A percentile compares a stretch with the other conserved stretches of the same genome.
These are phyloP conservation scores for Rosellinia necatrix DNA, from an alignment of 2,329 filamentous ascomycete species.

Conservation along the genomic window DNA sequence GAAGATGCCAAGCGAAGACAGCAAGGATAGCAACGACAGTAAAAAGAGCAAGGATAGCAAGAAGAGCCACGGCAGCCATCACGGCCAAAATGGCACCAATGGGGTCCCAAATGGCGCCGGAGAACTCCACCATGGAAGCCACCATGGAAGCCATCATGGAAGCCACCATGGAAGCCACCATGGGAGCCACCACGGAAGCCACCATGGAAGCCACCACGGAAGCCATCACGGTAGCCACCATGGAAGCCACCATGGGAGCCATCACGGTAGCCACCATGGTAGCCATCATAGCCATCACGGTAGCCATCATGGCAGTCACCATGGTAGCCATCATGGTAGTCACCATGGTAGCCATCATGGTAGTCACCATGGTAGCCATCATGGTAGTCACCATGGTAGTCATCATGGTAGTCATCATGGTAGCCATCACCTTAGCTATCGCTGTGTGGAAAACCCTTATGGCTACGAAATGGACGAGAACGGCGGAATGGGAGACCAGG, in stretches of 20 bases:
- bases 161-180: neutral
- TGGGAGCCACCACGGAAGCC: neutral
- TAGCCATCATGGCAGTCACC: neutral
- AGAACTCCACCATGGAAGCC: neutral
- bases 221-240: neutral
- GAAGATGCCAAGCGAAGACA: too few species aligned
- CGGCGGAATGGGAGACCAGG: too few species aligned
- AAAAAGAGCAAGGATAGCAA: neutral
- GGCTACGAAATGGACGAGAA: too few species aligned
- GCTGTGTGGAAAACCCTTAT: too few species aligned
- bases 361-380: neutral
- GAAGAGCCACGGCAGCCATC: neutral
- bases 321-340: neutral
- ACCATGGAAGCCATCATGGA: neutral
- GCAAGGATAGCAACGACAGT: neutral
- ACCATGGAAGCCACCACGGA: neutral
- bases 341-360: neutral
- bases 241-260: neutral
- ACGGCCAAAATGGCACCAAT: too few species aligned
- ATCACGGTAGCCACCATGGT: neutral
- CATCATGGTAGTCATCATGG: neutral
- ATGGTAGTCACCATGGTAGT: neutral
- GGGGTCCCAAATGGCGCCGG: too few species aligned
- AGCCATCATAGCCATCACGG: neutral
- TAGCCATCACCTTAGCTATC: neutral